These are phyloP conservation scores for Lactuca saligna DNA, from an alignment of 129 eudicot genomes.

Conservation along the genomic window DNA sequence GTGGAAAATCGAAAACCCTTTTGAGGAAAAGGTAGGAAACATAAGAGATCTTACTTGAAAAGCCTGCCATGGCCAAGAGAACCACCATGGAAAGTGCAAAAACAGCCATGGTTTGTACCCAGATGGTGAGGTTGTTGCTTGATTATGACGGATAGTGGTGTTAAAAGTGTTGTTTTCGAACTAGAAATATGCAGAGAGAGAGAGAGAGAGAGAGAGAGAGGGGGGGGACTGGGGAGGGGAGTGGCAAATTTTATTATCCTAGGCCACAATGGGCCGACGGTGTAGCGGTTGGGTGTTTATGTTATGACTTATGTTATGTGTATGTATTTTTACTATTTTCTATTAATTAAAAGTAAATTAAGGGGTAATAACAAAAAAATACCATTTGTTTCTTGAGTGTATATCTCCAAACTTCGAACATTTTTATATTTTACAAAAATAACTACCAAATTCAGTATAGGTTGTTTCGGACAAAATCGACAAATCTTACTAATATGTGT, in stretches of 20 bases:
- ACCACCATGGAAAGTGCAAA: slow-evolving; percentile 42
- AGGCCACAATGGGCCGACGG: slow-evolving; percentile 25
- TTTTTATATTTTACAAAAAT: no score
- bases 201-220: slow-evolving; percentile 28
- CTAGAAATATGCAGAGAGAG: slow-evolving; percentile 14
- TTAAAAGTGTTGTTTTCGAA: slow-evolving; percentile 22
- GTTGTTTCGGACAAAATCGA: no score
- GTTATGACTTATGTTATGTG: neutral
- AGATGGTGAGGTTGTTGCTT: slow-evolving; percentile 29
- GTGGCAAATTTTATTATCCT: neutral
- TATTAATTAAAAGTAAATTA: no score
- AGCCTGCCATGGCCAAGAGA: slow-evolving; percentile 50
- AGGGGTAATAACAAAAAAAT: no score
- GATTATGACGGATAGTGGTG: slow-evolving; percentile 22
- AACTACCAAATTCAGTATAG: no score
- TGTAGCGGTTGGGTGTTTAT: slow-evolving; percentile 15
- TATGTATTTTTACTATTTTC: neutral
- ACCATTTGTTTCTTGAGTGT: no score
- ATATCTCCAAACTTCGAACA: no score
- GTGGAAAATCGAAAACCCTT: slow-evolving; percentile 3
- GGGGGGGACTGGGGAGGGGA: neutral
- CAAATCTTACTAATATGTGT: no score
- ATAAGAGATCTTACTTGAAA: slow-evolving; percentile 51
- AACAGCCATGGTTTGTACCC: slow-evolving; percentile 64
- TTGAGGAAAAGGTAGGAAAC: neutral